Base-by-base conservation (phyloP, 345 rosid species). In the Bruguiera sexangula region DNA sequence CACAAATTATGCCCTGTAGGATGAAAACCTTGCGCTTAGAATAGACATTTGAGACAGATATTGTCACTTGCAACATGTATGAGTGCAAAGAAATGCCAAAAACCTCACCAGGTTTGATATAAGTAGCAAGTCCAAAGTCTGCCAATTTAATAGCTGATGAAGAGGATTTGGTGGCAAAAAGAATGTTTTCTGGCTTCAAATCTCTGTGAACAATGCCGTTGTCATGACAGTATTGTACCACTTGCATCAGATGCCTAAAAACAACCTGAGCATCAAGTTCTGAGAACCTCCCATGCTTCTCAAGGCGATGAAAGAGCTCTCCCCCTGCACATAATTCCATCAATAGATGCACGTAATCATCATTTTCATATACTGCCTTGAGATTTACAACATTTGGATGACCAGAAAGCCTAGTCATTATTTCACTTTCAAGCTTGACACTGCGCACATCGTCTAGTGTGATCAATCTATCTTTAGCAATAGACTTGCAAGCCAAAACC, bases 271-370 rank as follows among this genome's bases (percentile, higher is more conserved):
- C 91, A 60, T 76, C 79, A 20, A 59, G n/a, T 74, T 88, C 91
- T 0, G 89, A 78, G 78, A 83, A 88, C 70, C 79, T 86, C 36
- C 94, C 89, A 36, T 73, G 79, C 74, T 86, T 86, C 72, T 86
- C 87, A 4, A 88, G 86, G 55, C 80, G 75, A 65, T 85, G 85
- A 75, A 88, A 85, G 69, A 86, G 87, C 80, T 85, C 88, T n/a
- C 93, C 90, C 1, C 93, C 93, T 18, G 89, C 89, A 13, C 90
- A 86, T n/a, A 88, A 75, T 50, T 85, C 93, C 91, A 86, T 86
- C 78, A 86, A 78, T 54, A 86, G 80, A 79, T 86, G 91, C 72
- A 88, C 89, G 1, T 57, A 83, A 37, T 82, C 85, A 65, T 82
- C 83, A 66, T 86, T 91, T 81, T 88, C 94, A 46, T 85, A 88